Conservation (phyloP, 2,329 filamentous ascomycete species). For the Diaporthe destruens region DNA sequence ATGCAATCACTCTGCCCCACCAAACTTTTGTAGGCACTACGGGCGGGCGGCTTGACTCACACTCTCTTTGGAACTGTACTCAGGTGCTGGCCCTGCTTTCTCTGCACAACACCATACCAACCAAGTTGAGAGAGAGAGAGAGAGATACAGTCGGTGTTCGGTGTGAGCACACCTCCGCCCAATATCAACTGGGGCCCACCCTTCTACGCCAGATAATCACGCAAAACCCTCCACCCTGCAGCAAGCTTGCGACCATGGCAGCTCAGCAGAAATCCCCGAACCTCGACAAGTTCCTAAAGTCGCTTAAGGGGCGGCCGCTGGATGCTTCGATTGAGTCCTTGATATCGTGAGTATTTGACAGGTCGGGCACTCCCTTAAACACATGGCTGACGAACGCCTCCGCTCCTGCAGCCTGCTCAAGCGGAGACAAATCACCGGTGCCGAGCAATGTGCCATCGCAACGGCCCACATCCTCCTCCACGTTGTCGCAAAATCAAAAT, state of each 20-base stretch:
- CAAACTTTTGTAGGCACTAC: conserved; percentile 14
- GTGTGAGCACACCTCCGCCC: not conserved
- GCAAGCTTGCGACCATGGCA: conserved; percentile 61
- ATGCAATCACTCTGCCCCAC: conserved; percentile 24
- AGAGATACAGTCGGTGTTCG: not conserved
- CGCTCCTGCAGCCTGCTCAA: conserved; percentile 79
- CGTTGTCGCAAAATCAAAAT: conserved; percentile 85
- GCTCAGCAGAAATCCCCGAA: conserved; percentile 69
- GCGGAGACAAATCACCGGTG: conserved; percentile 87
- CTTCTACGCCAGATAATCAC: not conserved
- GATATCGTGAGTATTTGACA: conserved; percentile 73
- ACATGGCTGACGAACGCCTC: not conserved
- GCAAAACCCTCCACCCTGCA: not conserved
- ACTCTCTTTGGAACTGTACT: not conserved
- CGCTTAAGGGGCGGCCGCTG: conserved; percentile 79
- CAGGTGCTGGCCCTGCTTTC: not conserved
- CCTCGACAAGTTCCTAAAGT: conserved; percentile 82
- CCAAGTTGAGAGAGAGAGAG: not conserved
- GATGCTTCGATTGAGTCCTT: conserved; percentile 88
- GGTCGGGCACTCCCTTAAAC: conserved; percentile 28
- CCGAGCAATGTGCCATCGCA: conserved; percentile 89
- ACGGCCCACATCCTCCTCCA: conserved; percentile 90
- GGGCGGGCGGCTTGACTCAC: conserved; percentile 22
- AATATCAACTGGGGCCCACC: not conserved
- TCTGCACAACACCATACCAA: not conserved